Evolutionary conservation across 1,284 basidiomycete genomes (phyloP).

Genomic region (Malassezia sympodialis): DNA sequence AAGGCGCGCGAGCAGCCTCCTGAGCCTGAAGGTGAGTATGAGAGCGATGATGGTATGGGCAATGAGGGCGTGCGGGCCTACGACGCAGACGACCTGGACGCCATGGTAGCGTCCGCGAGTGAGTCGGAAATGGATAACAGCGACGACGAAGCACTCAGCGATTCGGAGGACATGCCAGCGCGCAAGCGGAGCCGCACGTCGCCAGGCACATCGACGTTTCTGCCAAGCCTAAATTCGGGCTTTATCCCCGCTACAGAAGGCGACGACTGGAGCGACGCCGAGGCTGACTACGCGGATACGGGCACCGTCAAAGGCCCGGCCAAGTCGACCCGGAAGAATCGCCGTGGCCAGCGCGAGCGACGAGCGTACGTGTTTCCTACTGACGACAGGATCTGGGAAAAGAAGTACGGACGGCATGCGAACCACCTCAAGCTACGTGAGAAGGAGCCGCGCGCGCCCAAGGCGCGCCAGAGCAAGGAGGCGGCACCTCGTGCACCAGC

Average conservation of each 20-base stretch:
- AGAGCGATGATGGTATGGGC: constrained; percentile 16
- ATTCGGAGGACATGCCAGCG: not conserved
- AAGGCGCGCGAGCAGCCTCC: not conserved
- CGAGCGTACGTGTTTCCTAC: constrained; percentile 11
- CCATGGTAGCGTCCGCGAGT: constrained; percentile 15
- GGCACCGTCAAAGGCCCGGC: constrained; percentile 6
- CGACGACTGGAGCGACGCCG: constrained; percentile 18
- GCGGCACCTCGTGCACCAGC: not conserved
- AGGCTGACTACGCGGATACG: constrained; percentile 15
- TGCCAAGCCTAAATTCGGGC: constrained; percentile 9
- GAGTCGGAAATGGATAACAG: constrained; percentile 7
- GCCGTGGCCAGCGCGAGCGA: constrained; percentile 17
- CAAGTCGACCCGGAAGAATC: constrained; percentile 15
- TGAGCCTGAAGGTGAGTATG: not conserved
- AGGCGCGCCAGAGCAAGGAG: not conserved
- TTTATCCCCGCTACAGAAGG: constrained; percentile 9
- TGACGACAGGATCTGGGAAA: constrained; percentile 17
- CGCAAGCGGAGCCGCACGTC: not conserved
- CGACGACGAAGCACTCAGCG: not conserved
- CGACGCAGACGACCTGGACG: constrained; percentile 4
- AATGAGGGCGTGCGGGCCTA: not conserved
- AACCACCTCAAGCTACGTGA: constrained; percentile 16
- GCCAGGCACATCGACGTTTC: not conserved
- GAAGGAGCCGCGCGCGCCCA: constrained; percentile 5
- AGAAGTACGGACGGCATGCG: constrained; percentile 14